Evolutionary conservation across 257 asterid species (phyloP).

Genomic region (Ligustrum vulgare): DNA sequence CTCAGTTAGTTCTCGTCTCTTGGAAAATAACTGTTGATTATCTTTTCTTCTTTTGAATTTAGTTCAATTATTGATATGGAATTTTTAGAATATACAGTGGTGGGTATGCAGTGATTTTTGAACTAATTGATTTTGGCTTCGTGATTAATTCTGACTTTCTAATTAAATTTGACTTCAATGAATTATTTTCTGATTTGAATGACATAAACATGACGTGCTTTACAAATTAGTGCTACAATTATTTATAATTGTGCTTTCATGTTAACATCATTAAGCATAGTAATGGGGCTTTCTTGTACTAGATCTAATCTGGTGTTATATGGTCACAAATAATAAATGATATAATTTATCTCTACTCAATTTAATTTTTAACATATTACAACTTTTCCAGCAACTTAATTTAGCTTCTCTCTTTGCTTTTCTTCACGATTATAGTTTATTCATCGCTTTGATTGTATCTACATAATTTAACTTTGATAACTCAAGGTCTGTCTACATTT

Average conservation of each 20-base stretch:
- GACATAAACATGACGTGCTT: background rate
- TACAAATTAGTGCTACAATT: background rate
- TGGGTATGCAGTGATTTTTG: too few species aligned
- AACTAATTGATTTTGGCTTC: too few species aligned
- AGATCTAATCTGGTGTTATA: background rate
- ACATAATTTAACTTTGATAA: too few species aligned
- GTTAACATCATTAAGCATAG: background rate
- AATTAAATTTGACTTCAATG: background rate
- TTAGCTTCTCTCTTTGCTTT: background rate
- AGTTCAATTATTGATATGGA: too few species aligned
- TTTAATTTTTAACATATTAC: background rate
- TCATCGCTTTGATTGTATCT: too few species aligned
- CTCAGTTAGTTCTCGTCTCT: too few species aligned
- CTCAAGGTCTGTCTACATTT: too few species aligned
- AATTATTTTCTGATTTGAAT: background rate
- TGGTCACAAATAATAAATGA: too few species aligned
- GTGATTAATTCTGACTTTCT: background rate
- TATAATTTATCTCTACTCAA: background rate
- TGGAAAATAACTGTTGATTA: too few species aligned
- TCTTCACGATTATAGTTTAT: background rate
- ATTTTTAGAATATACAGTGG: too few species aligned
- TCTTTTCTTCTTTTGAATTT: too few species aligned
- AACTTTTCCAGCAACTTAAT: background rate
- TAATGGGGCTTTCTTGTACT: background rate
- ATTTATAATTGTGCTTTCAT: constrained; percentile 1